phyloP scores from a whole-genome alignment of 2,329 filamentous ascomycete genomes.

The Chrysoporthe puriensis region DNA sequence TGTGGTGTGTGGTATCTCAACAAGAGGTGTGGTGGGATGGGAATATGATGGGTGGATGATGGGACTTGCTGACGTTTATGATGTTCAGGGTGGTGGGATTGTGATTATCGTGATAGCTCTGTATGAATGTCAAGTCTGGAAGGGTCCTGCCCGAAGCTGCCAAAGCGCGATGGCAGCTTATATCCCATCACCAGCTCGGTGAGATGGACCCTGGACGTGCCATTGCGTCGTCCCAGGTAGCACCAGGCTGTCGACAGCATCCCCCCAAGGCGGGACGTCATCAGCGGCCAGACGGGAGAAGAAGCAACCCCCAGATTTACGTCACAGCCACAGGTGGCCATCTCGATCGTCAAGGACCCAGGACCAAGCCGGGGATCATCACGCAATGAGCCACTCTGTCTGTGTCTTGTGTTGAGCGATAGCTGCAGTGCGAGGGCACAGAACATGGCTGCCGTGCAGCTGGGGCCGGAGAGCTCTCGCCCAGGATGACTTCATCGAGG shows the following conservation, averaged over 20 bases:
- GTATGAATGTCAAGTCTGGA: background rate
- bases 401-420: background rate
- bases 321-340: constrained; percentile 28
- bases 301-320: constrained; percentile 18
- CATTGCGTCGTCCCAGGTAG: constrained; percentile 15
- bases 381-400: constrained; percentile 1
- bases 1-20: constrained; percentile 3
- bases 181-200: constrained; percentile 19
- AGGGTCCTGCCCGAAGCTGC: constrained; percentile 8
- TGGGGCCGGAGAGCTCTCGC: constrained; percentile 1
- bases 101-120: background rate
- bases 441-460: constrained; percentile 20
- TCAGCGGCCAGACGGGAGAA: constrained; percentile 17
- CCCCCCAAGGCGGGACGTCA: constrained; percentile 24
- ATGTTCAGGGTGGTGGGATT: background rate
- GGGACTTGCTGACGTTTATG: background rate
- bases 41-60: background rate
- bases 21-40: background rate
- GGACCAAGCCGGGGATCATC: constrained; percentile 15
- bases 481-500: constrained; percentile 31
- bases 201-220: constrained; percentile 14
- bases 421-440: constrained; percentile 13
- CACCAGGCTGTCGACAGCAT: constrained; percentile 15
- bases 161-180: constrained; percentile 28
- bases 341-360: constrained; percentile 26